Base-by-base conservation (phyloP, 1,284 basidiomycete species). In the Apiotrichum gamsii region DNA sequence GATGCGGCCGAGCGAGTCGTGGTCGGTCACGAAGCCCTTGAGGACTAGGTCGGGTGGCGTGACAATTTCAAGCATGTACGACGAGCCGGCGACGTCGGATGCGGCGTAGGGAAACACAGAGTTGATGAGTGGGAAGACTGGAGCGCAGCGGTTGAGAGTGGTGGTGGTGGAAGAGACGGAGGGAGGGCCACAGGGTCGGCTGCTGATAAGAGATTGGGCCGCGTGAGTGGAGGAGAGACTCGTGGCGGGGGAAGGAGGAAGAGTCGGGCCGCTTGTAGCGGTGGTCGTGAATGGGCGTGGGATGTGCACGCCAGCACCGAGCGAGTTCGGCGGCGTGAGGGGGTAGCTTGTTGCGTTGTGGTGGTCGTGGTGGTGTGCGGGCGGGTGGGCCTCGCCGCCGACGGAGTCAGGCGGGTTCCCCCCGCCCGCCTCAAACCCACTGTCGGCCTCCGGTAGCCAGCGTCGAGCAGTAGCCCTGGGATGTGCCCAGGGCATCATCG, bases 391-490 rank as follows among this genome's bases (percentile, higher is more conserved):
- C 25, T 28, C 11, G 25, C 25, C 25, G 33, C 33, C 33, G 8
- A 18, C n/a, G 10, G 18, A 19, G 19, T 33, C 37, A 20, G 60
- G 64, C 60, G 65, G 60, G 60, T 62, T 70, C 67, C 69, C 69
- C 67, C 68, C 69, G 67, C 69, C 63, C 58, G 65, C 69, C 62
- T 73, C 71, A 73, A 72, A 72, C 64, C 71, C 71, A 73, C 66
- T 62, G 69, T 59, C 64, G 56, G 45, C 61, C 64, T 42, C 69
- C 69, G 53, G 65, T 62, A 51, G 57, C 67, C 54, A 58, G 59
- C 45, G 62, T 59, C 49, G 61, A 58, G 56, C 51, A 62, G 23
- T 47, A 54, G 39, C 52, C 53, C 42, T 48, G 43, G 43, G 52
- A 38, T 20, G 34, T 31, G 24, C 47, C 47, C 49, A 47, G 51